A percentile compares a stretch with the other conserved stretches of the same genome.
These are phyloP conservation scores for Linum tenue DNA, from an alignment of 345 rosid genomes.

Conservation along the genomic window DNA sequence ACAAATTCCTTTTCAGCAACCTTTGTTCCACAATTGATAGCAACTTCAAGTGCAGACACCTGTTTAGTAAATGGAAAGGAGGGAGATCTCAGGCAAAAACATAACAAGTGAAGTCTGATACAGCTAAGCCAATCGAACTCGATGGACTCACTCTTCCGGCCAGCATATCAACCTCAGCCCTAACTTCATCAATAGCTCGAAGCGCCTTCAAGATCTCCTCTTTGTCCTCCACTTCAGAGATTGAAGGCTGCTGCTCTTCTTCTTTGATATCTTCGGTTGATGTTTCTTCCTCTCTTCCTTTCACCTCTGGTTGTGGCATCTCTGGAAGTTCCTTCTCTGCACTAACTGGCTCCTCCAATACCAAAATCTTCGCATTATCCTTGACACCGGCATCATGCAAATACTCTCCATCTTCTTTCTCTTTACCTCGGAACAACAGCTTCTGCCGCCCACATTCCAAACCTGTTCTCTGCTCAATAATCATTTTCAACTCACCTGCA, in stretches of 20 bases:
- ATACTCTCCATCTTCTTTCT: slow-evolving; percentile 51
- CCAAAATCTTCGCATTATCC: slow-evolving; percentile 55
- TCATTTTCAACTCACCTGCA: slow-evolving; percentile 58
- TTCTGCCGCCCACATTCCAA: slow-evolving; percentile 36
- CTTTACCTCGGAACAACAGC: slow-evolving; percentile 72
- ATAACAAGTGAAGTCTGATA: neutral
- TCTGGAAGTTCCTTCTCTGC: slow-evolving; percentile 32
- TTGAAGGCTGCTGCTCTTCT: neutral
- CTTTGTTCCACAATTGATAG: slow-evolving; percentile 53
- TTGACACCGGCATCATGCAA: slow-evolving; percentile 55
- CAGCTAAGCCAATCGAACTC: neutral
- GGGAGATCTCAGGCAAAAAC: slow-evolving; percentile 3
- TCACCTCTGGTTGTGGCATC: neutral
- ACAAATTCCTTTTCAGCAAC: slow-evolving; percentile 53
- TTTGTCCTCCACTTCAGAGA: slow-evolving; percentile 9
- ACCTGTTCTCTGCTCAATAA: slow-evolving; percentile 40
- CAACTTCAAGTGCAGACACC: slow-evolving; percentile 66
- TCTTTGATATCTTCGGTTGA: neutral
- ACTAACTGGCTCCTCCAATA: slow-evolving; percentile 32
- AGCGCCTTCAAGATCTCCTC: slow-evolving; percentile 41
- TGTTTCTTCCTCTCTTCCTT: slow-evolving; percentile 1
- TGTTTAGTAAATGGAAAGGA: slow-evolving; percentile 15
- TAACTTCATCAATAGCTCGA: slow-evolving; percentile 41
- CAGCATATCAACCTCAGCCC: slow-evolving; percentile 61
- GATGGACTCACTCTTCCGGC: slow-evolving; percentile 51